Conservation (phyloP, 2,329 filamentous ascomycete species). For the Microascus cirrosus region DNA sequence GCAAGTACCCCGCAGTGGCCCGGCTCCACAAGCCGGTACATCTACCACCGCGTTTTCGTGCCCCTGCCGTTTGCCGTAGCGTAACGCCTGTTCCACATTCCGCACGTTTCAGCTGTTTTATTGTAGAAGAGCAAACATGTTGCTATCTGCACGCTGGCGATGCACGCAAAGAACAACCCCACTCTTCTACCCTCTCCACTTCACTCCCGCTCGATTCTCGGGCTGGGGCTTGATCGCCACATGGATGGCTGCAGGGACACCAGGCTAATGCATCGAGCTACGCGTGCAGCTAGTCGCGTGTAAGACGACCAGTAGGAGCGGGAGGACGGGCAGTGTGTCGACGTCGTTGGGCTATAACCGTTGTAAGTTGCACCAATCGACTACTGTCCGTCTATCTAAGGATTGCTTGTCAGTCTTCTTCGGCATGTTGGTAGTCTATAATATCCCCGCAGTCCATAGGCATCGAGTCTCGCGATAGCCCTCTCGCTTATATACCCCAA, state of each 20-base stretch:
- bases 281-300: not conserved
- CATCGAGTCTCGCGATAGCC: not conserved
- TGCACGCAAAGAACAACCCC: not conserved
- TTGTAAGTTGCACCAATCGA: not conserved
- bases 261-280: not conserved
- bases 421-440: not conserved
- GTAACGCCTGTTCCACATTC: no score
- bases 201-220: not conserved
- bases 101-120: no score
- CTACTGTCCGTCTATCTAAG: not conserved
- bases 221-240: not conserved
- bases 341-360: not conserved
- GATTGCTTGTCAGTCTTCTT: not conserved
- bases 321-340: not conserved
- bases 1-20: no score
- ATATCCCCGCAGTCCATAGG: not conserved
- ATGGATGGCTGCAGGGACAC: not conserved
- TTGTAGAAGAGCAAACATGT: no score
- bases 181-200: not conserved
- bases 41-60: no score
- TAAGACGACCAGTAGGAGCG: not conserved
- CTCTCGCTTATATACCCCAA: not conserved
- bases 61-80: no score
- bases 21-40: no score
- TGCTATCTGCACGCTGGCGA: no score